Evolutionary conservation across 225 moss, liverwort and hornwort genomes (phyloP), one percentile per base, ranked within the genome.

Genomic region (Takakia lepidozioides): DNA sequence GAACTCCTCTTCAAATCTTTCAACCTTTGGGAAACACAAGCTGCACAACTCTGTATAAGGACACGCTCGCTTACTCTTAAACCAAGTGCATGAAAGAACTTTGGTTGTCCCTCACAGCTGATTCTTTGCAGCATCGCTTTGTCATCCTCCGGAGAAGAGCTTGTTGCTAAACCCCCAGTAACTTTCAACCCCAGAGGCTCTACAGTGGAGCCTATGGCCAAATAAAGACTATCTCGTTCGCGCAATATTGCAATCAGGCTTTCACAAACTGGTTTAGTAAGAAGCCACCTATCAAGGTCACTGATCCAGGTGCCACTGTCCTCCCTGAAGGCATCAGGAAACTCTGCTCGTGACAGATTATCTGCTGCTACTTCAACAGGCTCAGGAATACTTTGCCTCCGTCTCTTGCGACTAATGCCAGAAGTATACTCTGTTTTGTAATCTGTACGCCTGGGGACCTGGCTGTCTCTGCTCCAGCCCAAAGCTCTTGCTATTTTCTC

Each of bases 61-160:
- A n/a, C n/a, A n/a, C 88, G 68, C 57, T 93, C 92, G 32, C 88
- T 69, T 23, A 72, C 59, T 3, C 83, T 77, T 52, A 93, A 59
- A 19, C 52, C 50, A 38, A 88, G 61, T 9, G 82, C 72, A 62
- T 83, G 78, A 52, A 72, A 81, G 32, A 53, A 66, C 52, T 69
- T 77, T n/a, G 68, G 62, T 18, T 88, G 74, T 20, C 40, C 53
- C 22, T 28, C 29, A 14, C 30, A 47, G 47, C 54, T 23, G 5
- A 43, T 20, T 29, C 19, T 63, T 29, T 55, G 53, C 6, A 88
- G 73, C 8, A 75, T 15, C 23, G 53, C 67, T 43, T 14, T 68
- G 30, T 93, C 92, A 37, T 78, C 70, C 28, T 83, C 80, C 25
- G 81, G 24, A 34, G 71, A 65, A 27, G 72, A 63, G 25, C 41